Base-by-base conservation (phyloP, 2,329 filamentous ascomycete species). In the Berkeleyomyces basicola region DNA sequence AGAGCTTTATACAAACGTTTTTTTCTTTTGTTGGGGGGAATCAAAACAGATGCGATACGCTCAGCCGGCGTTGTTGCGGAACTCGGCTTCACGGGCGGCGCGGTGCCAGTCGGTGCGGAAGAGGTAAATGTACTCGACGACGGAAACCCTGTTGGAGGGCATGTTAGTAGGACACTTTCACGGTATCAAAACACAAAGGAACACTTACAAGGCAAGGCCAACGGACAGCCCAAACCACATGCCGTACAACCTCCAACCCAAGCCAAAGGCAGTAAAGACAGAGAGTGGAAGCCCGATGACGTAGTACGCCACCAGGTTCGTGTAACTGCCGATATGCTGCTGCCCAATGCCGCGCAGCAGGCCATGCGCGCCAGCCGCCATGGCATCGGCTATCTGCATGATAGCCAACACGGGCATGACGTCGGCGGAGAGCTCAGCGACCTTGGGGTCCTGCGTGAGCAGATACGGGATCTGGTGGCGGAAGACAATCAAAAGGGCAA, bases 221-320 rank as follows among this genome's bases (percentile, higher is more conserved):
- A 95, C 72, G 0, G 85, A 86, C 5, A 90, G 82, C 23, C 89
- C 88, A 10, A 79, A 76, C 92, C 92, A 97, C 16, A 97, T 76
- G 0, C 92, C 92, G 63, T 82, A 78, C 44, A 97, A 75, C 57
- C 83, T 82, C 90, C 87, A 95, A 23, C 78, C 78, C 3, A 91
- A 74, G 0, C 83, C 86, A 71, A 97, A 96, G 0, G 85, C 87
- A 0, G 87, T 82, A 3, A 81, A 82, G 67, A 96, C 86, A 46
- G 86, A 89, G 42, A 96, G 82, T 0, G 93, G 92, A 73, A 97
- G 78, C 0, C 89, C 92, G 36, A 97, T 79, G 16, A 82, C 76
- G 72, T 97, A 99, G 75, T 96, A 96, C 31, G 86, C 85, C 59
- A 90, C 82, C 2, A 97, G 74, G 69, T 93, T 95, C 6, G 91